Percentiles rank a stretch among this genome's conserved stretches.
phyloP scores from a whole-genome alignment of 177 flowering plant genomes.

The Vitis hybrid region DNA sequence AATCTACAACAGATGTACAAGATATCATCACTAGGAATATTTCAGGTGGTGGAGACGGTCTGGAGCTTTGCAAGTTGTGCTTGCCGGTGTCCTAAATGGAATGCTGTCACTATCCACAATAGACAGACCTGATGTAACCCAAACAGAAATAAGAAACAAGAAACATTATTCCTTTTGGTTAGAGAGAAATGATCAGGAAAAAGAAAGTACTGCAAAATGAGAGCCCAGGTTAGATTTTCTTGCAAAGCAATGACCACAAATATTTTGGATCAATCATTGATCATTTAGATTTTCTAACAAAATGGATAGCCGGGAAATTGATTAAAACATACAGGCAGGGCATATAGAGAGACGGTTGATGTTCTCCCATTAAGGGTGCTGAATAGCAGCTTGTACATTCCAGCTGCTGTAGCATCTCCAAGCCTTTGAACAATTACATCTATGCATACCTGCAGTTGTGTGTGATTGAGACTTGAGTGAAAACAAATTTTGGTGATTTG shows the following conservation, averaged over 20 bases:
- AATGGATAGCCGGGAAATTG: background rate
- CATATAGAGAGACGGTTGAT: conserved; percentile 67
- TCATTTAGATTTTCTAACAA: background rate
- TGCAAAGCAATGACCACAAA: background rate
- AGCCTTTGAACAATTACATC: conserved; percentile 94
- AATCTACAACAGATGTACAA: conserved; percentile 1
- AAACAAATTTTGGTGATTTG: background rate
- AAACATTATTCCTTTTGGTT: background rate
- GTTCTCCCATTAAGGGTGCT: conserved; percentile 49
- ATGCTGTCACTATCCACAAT: conserved; percentile 69
- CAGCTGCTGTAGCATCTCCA: conserved; percentile 98
- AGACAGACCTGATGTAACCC: conserved; percentile 55
- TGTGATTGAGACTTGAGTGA: background rate
- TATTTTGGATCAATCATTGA: too few relatives aligned
- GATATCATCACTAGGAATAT: background rate
- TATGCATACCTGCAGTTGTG: conserved; percentile 64
- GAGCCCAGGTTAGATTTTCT: background rate
- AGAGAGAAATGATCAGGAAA: background rate
- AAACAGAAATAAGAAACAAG: background rate
- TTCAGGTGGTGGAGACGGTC: conserved; percentile 22
- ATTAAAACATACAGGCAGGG: conserved; percentile 65
- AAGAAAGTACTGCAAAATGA: background rate
- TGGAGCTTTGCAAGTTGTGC: conserved; percentile 60
- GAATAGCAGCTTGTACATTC: conserved; percentile 73
- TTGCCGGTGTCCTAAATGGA: conserved; percentile 72